Evolutionary conservation across 2,329 filamentous ascomycete species (phyloP).

Genomic region (Xylariales sp.): DNA sequence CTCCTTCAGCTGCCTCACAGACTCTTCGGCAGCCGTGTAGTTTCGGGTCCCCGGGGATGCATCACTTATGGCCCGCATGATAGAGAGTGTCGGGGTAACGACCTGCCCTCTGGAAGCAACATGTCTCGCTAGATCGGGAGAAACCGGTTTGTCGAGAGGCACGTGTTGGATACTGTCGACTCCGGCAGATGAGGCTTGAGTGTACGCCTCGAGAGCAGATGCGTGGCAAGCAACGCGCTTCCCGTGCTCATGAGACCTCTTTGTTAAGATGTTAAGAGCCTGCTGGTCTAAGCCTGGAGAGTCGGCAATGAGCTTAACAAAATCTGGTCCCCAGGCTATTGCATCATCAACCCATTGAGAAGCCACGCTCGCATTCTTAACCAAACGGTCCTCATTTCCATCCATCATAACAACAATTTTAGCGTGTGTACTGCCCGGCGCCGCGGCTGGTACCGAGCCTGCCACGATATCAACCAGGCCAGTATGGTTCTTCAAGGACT

Average conservation of each 20-base stretch:
- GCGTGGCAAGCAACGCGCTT: constrained; percentile 33
- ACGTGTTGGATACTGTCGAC: constrained; percentile 33
- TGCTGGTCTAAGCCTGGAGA: constrained; percentile 31
- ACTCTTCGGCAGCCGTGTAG: constrained; percentile 29
- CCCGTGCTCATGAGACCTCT: constrained; percentile 17
- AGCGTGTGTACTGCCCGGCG: constrained; percentile 28
- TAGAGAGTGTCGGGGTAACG: constrained; percentile 31
- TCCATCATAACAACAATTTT: constrained; percentile 19
- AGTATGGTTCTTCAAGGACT: constrained; percentile 26
- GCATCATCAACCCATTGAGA: constrained; percentile 27
- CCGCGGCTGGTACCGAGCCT: constrained; percentile 29
- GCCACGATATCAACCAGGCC: constrained; percentile 28
- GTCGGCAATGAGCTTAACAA: constrained; percentile 34
- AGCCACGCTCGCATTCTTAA: constrained; percentile 25
- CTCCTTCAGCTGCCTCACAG: constrained; percentile 24
- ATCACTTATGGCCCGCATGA: constrained; percentile 31
- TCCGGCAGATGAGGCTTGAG: constrained; percentile 27
- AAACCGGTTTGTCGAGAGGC: constrained; percentile 27
- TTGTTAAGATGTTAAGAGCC: constrained; percentile 26
- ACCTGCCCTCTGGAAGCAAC: constrained; percentile 17
- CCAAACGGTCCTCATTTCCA: constrained; percentile 29
- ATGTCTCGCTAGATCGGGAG: constrained; percentile 4
- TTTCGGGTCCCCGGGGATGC: constrained; percentile 17
- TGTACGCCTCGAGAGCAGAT: constrained; percentile 19
- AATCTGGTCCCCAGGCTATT: constrained; percentile 30